These are phyloP conservation scores for Rhodomyrtus psidioides DNA, from an alignment of 441 rosid genomes.

Conservation along the genomic window DNA sequence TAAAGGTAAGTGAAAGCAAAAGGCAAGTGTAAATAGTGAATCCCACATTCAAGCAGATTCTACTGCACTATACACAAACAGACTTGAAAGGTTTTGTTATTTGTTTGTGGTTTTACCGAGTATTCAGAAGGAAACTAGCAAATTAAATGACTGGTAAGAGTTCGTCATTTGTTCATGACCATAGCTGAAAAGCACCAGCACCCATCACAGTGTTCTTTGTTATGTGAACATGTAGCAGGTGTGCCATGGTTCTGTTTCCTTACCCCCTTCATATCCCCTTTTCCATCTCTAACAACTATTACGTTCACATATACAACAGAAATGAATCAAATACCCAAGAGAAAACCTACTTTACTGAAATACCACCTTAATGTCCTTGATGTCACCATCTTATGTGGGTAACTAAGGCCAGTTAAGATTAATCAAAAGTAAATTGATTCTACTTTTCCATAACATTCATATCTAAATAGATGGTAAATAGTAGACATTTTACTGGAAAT, in stretches of 20 bases:
- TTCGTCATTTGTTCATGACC: not conserved
- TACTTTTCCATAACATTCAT: not conserved
- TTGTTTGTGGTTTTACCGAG: not conserved
- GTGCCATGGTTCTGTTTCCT: not conserved
- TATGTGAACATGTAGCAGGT: not conserved
- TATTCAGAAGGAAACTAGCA: not conserved
- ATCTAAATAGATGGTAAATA: not conserved
- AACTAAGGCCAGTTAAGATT: not conserved
- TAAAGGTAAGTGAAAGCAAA: slow-evolving; percentile 11
- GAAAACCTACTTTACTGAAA: slow-evolving; percentile 12
- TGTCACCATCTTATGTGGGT: not conserved
- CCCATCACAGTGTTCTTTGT: not conserved
- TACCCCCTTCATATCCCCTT: not conserved
- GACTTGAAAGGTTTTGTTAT: not conserved
- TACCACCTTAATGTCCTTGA: not conserved
- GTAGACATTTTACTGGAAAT: not conserved
- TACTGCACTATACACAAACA: not conserved
- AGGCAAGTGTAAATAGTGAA: not conserved
- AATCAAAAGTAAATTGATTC: not conserved
- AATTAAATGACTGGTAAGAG: not conserved
- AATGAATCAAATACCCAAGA: slow-evolving; percentile 3
- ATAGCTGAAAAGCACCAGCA: not conserved
- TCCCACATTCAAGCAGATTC: not conserved
- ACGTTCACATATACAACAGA: not conserved
- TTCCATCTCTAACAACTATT: not conserved